Base-by-base conservation (phyloP, 1,284 basidiomycete genomes). In the Austropuccinia psidii region DNA sequence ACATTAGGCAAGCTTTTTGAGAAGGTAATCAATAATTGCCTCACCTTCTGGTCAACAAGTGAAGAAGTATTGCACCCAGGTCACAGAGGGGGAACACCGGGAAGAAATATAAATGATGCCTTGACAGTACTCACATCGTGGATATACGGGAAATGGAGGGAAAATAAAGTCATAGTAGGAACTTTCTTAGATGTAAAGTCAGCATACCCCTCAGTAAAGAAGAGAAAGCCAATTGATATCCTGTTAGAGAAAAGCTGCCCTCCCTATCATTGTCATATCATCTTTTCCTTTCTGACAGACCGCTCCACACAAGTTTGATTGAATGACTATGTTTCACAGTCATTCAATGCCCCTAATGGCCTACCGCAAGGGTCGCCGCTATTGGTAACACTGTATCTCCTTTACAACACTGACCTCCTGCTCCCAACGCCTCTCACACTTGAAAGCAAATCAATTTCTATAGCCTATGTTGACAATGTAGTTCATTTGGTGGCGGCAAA, bases 401-500 rank as follows among this genome's bases (percentile, higher is more conserved):
- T 66, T n/a, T 52, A 66, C 27, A 66, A 66, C 19, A 19, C 64
- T 4, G 6, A 5, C 1, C n/a, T 66, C 7, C 47, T 66, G 27
- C 6, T 45, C 45, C 39, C n/a, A 41, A 35, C 15, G n/a, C 11
- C n/a, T 17, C 9, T 54, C n/a, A 27, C 27, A 35, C 21, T 57
- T 9, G 11, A 21, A 3, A 37, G 37, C 33, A 35, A 33, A 37
- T 33, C 11, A 24, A 57, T 68, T 9, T 55, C 66, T 33, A 39
- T 68, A 29, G 66, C 35, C 13, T 68, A 54, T 39, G 41, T 68
- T 19, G 66, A 68, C 21, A 37, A 68, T 55, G 50, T 68, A n/a
- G 35, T 52, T 13, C 52, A 68, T 21, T 37, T 68, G 4, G 37
- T 45, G 3, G 66, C 66, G 41, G 50, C 47, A 19, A 17, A 52